A percentile compares a stretch with the other conserved stretches of the same genome.
Evolutionary conservation across 2,329 filamentous ascomycete genomes (phyloP).

Genomic region (Colletotrichum chrysophilum): DNA sequence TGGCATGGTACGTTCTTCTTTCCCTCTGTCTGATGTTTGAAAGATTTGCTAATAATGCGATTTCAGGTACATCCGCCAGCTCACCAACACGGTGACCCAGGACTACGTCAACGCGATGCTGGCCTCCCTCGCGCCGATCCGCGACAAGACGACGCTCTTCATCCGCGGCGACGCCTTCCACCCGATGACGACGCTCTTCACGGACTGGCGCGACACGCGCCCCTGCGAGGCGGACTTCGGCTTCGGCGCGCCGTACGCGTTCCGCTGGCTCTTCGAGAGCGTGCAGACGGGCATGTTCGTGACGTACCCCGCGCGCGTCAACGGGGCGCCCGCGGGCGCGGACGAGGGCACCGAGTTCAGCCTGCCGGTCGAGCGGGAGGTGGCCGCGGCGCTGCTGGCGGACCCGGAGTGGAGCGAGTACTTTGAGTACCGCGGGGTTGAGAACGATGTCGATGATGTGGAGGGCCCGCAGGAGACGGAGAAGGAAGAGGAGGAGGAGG

Average conservation of each 20-base stretch:
- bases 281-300: conserved; percentile 30
- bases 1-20: conserved; percentile 34
- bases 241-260: conserved; percentile 35
- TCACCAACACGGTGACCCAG: conserved; percentile 40
- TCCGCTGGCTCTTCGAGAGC: conserved; percentile 35
- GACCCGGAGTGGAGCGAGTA: conserved; percentile 39
- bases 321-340: conserved; percentile 24
- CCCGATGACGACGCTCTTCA: conserved; percentile 37
- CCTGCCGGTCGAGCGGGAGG: conserved; percentile 37
- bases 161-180: conserved; percentile 38
- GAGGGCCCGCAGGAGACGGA: background rate
- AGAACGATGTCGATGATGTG: conserved; percentile 19
- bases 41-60: background rate
- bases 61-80: conserved; percentile 7
- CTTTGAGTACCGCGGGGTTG: conserved; percentile 43
- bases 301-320: conserved; percentile 32
- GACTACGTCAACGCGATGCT: conserved; percentile 34
- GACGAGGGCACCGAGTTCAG: conserved; percentile 42
- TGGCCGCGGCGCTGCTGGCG: conserved; percentile 33
- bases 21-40: background rate
- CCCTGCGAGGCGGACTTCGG: conserved; percentile 37
- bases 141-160: conserved; percentile 40
- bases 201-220: conserved; percentile 38
- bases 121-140: conserved; percentile 34
- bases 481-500: background rate